Conservation (phyloP, 169 alveolate species). For the Sarcocystis neurona region DNA sequence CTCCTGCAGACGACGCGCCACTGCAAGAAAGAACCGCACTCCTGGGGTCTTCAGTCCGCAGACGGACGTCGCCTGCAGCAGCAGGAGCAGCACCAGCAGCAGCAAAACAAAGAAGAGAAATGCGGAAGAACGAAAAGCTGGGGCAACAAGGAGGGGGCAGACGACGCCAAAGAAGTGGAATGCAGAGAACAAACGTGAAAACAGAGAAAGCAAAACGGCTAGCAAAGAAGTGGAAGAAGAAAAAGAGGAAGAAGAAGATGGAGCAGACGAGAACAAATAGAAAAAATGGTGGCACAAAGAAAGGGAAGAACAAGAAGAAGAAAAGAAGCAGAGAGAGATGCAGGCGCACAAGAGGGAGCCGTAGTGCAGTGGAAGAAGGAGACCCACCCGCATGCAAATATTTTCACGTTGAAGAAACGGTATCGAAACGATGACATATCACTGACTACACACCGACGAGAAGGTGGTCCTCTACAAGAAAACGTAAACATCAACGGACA, state of each 20-base stretch:
- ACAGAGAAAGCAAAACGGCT: too few relatives aligned
- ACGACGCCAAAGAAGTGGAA: background rate
- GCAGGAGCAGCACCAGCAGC: background rate
- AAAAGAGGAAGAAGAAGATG: background rate
- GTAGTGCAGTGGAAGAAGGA: background rate
- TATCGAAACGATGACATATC: too few relatives aligned
- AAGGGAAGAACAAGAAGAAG: background rate
- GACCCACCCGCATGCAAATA: too few relatives aligned
- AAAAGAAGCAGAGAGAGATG: background rate
- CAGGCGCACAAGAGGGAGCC: background rate
- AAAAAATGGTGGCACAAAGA: background rate
- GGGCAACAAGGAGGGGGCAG: background rate
- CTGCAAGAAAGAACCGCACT: background rate
- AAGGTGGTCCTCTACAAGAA: too few relatives aligned
- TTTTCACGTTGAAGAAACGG: too few relatives aligned
- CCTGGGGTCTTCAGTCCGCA: conserved; percentile 4
- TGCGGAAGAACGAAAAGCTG: background rate
- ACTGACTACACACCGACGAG: too few relatives aligned
- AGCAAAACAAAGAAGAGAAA: background rate
- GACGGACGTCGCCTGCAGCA: conserved; percentile 22
- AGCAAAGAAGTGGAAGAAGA: too few relatives aligned
- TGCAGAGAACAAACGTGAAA: background rate
- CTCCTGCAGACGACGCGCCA: background rate
- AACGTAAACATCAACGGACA: too few relatives aligned
- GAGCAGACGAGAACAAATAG: background rate